phyloP scores from a whole-genome alignment of 805 yeast species.

The Pichia occidentalis region DNA sequence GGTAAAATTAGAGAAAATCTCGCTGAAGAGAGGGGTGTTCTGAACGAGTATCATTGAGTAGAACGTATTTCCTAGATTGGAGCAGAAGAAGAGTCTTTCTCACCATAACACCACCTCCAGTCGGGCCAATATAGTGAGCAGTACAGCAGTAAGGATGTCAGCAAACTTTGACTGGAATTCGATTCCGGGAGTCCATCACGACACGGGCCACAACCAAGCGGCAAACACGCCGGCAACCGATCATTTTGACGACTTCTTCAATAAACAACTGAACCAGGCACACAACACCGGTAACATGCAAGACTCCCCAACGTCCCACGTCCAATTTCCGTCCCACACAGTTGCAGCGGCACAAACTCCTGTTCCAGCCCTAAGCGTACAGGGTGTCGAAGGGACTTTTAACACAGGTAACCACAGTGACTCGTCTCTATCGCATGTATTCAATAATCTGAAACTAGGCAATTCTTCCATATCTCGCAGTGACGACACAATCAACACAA shows the following conservation, averaged over 20 bases:
- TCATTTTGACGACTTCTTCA: constrained; percentile 12
- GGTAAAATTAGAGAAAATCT: no score
- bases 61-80: no score
- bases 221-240: constrained; percentile 1
- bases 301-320: not conserved
- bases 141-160: constrained; percentile 15
- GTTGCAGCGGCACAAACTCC: not conserved
- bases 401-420: not conserved
- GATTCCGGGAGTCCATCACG: constrained; percentile 18
- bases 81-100: no score
- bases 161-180: constrained; percentile 20
- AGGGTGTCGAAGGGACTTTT: no score
- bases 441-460: constrained; percentile 1
- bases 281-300: not conserved
- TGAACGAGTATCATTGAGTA: no score
- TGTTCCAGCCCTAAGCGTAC: not conserved
- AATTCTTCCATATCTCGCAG: constrained; percentile 8
- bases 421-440: constrained; percentile 2
- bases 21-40: no score
- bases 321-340: not conserved
- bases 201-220: not conserved
- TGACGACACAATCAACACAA: constrained; percentile 10
- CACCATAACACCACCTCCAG: no score
- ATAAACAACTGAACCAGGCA: constrained; percentile 1
- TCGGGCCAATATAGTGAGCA: no score